Evolutionary conservation across 306 rosid species (phyloP), one percentile per base, ranked within the genome.

Genomic region (Arachis stenosperma): DNA sequence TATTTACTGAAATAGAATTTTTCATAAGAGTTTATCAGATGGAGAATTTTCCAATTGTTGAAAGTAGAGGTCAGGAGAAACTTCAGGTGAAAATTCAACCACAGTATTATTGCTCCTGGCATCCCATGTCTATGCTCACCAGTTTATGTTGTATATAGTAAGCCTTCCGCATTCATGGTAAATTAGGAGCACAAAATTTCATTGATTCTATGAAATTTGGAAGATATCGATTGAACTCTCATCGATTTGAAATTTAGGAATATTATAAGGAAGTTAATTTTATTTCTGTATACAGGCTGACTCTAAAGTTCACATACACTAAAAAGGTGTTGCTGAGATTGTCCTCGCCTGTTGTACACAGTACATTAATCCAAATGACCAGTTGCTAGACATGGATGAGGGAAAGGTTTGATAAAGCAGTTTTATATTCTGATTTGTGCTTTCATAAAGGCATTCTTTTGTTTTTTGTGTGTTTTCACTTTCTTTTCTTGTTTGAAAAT

Each of bases 261-360:
- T 15, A 65, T 12, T 70, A 36, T 36, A 64, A 12, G 42, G 66
- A 67, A 46, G 74, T 70, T 62, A 44, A 47, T 65, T 50, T 13
- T 65, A 3, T 63, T 29, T 33, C 48, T 65, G 37, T 65, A 27
- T 75, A 44, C 88, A 95, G 99, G 72, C 82, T 11, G 84, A 83
- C 50, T 81, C 89, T 50, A 81, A 85, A 73, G 91, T 90, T 69
- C 98, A 87, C 79, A 73, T 95, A 78, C 98, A 95, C 65, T 95
- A 98, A 98, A 95, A 95, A 82, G 99, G 99, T 69, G 99, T 98
- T 61, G 99, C 99, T 73, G 99, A 95, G 78, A 83, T 95, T 66
- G 90, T 95, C 44, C 84, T 95, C 57, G 92, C 93, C 61, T 81
- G 85, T 12, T 95, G 99, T 69, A 83, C 92, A 4, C 42, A 61